These are phyloP conservation scores for Vinca major DNA, from an alignment of 305 asterid species.

Conservation along the genomic window DNA sequence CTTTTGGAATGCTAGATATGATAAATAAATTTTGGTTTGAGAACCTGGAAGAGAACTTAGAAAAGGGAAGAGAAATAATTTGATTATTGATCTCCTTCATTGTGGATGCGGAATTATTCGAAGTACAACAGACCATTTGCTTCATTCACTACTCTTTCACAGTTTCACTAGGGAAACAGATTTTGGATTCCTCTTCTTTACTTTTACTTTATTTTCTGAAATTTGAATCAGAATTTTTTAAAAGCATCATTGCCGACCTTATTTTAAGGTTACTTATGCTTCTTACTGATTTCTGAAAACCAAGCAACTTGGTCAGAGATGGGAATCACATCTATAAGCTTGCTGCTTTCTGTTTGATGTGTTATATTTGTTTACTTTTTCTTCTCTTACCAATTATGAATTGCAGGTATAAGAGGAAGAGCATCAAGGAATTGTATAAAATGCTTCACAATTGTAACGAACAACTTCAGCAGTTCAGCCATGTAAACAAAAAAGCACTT, in stretches of 20 bases:
- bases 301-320: neutral
- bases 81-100: neutral
- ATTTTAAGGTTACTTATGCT: neutral
- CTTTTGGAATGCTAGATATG: neutral
- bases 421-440: slow-evolving; percentile 68
- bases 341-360: neutral
- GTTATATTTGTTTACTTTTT: slow-evolving; percentile 13
- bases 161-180: neutral
- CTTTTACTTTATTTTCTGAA: too few relatives aligned
- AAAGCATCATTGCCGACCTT: neutral
- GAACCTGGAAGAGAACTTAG: neutral
- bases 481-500: slow-evolving; percentile 96
- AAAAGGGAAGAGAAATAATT: neutral
- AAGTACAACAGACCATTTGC: neutral
- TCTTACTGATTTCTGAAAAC: neutral
- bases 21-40: neutral
- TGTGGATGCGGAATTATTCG: neutral
- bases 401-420: slow-evolving; percentile 66
- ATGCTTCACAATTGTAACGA: slow-evolving; percentile 88
- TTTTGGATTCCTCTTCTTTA: neutral
- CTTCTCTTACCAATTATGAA: slow-evolving; percentile 9
- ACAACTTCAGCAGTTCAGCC: slow-evolving; percentile 88
- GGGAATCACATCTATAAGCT: neutral
- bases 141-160: neutral
- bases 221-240: too few relatives aligned